phyloP scores from a whole-genome alignment of 495 filamentous ascomycete genomes.

The Amphirosellinia nigrospora region DNA sequence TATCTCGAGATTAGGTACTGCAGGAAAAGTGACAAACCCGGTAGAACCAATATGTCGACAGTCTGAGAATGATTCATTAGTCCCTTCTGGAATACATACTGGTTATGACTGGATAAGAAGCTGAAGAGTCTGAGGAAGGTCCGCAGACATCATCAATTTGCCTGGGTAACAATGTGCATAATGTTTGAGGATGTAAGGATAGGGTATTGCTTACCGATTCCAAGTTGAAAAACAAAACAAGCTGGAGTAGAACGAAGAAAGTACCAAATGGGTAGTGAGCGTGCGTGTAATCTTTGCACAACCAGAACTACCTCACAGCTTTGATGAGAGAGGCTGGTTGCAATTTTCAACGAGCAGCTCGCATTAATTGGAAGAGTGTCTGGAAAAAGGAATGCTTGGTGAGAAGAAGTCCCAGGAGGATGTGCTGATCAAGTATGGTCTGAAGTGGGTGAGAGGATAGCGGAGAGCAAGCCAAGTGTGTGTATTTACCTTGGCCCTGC shows the following conservation, averaged over 20 bases:
- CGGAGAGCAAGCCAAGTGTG: background rate
- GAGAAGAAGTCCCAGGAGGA: background rate
- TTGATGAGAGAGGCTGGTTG: background rate
- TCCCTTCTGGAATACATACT: background rate
- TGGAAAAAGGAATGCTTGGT: background rate
- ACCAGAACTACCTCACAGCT: background rate
- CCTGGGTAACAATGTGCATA: background rate
- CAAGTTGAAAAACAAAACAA: background rate
- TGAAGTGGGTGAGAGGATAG: background rate
- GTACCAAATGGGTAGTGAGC: background rate
- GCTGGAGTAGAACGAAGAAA: background rate
- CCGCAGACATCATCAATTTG: background rate
- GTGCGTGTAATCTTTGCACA: background rate
- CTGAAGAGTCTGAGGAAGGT: background rate
- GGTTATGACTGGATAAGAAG: background rate
- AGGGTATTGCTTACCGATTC: slow-evolving; percentile 1
- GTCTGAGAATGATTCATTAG: background rate
- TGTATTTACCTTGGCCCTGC: background rate
- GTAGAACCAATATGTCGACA: background rate
- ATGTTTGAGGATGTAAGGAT: background rate
- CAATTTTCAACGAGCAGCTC: background rate
- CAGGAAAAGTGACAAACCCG: background rate
- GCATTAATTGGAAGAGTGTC: background rate
- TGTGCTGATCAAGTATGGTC: background rate
- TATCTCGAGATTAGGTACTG: background rate